A percentile compares a stretch with the other conserved stretches of the same genome.
These are phyloP conservation scores for Kockovaella imperatae DNA, from an alignment of 768 basidiomycete species.

Conservation along the genomic window DNA sequence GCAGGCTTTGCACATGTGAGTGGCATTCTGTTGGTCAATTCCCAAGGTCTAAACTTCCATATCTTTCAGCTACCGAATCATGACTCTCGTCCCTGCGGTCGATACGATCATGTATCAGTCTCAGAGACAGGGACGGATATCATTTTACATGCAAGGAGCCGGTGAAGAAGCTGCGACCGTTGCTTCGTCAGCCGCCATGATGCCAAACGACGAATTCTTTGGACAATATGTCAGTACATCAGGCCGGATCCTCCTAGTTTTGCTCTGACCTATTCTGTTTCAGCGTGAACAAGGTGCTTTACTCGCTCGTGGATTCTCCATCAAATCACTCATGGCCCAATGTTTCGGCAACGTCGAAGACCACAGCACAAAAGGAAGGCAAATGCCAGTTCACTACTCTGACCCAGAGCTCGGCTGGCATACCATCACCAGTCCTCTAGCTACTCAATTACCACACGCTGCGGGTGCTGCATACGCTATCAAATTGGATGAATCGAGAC, in stretches of 20 bases:
- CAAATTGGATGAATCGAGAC: constrained; percentile 62
- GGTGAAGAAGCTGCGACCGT: constrained; percentile 88
- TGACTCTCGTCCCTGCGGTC: constrained; percentile 54
- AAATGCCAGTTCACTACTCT: constrained; percentile 95
- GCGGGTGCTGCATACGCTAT: constrained; percentile 88
- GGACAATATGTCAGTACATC: constrained; percentile 69
- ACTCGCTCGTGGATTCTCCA: constrained; percentile 72
- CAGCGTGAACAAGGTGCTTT: constrained; percentile 57
- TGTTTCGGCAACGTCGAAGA: constrained; percentile 84
- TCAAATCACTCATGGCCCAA: constrained; percentile 80
- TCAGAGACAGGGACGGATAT: constrained; percentile 71
- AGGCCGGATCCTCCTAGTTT: neutral
- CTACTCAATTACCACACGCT: constrained; percentile 73
- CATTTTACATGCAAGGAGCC: constrained; percentile 52
- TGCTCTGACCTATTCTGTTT: too few species aligned
- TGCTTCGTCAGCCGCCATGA: constrained; percentile 79
- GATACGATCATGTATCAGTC: constrained; percentile 86
- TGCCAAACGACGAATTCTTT: constrained; percentile 77
- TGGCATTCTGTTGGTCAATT: constrained; percentile 57
- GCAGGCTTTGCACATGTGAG: neutral
- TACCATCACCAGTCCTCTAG: constrained; percentile 86
- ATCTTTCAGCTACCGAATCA: constrained; percentile 23
- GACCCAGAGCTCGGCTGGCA: constrained; percentile 78
- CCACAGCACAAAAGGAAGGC: constrained; percentile 69
- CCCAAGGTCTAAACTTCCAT: neutral